These are phyloP conservation scores for Emergomyces africanus DNA, from an alignment of 2,329 filamentous ascomycete genomes.

Conservation along the genomic window DNA sequence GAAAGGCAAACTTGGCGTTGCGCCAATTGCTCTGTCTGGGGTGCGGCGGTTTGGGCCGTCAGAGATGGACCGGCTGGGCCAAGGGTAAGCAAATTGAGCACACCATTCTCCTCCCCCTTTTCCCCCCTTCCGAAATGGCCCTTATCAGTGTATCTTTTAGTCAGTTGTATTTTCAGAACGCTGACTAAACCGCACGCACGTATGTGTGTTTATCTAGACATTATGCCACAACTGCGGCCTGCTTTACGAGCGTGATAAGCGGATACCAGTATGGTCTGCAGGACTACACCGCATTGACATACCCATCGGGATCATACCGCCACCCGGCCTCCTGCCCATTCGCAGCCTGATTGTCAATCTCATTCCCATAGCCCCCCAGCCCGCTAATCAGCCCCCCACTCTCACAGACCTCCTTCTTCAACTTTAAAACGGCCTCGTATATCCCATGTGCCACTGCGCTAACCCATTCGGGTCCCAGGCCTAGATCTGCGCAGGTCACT, in stretches of 20 bases:
- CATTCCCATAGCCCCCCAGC: conserved; percentile 51
- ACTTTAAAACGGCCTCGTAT: conserved; percentile 79
- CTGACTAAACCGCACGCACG: conserved; percentile 8
- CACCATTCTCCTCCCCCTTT: not conserved
- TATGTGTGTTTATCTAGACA: conserved; percentile 39
- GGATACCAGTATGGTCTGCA: conserved; percentile 64
- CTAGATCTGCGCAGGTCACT: conserved; percentile 83
- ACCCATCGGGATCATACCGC: conserved; percentile 85
- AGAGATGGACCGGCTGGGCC: conserved; percentile 77
- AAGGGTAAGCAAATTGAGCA: conserved; percentile 47
- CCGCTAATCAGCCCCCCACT: conserved; percentile 73
- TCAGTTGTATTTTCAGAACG: conserved; percentile 4
- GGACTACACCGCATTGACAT: conserved; percentile 47
- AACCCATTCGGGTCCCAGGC: conserved; percentile 83
- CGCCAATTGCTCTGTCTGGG: conserved; percentile 75
- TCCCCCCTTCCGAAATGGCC: conserved; percentile 4
- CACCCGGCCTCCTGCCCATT: conserved; percentile 77
- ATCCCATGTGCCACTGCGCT: conserved; percentile 92
- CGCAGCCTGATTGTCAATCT: conserved; percentile 81
- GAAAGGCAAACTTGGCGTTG: conserved; percentile 82
- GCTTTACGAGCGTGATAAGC: conserved; percentile 74
- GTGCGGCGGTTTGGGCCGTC: conserved; percentile 86
- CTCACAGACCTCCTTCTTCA: conserved; percentile 96
- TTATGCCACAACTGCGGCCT: conserved; percentile 91
- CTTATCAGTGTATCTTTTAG: not conserved